Evolutionary conservation across 345 rosid genomes (phyloP).

Genomic region (Aquilaria yunnanensis): DNA sequence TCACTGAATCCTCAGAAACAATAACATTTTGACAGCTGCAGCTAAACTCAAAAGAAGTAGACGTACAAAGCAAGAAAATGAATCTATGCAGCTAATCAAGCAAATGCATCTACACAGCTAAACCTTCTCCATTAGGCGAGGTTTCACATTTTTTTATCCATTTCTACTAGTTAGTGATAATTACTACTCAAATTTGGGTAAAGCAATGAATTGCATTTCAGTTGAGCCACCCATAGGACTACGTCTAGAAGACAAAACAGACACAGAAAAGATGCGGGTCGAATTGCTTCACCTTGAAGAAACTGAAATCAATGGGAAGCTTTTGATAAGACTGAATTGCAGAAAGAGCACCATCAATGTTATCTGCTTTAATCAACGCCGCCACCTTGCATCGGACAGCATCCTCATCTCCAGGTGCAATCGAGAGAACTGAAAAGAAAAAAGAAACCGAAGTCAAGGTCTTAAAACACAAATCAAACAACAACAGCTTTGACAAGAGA

Average conservation of each 20-base stretch:
- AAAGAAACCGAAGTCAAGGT: background rate
- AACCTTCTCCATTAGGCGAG: too few relatives aligned
- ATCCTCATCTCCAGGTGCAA: constrained; percentile 75
- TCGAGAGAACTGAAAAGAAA: constrained; percentile 48
- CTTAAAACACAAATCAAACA: background rate
- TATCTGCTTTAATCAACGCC: constrained; percentile 65
- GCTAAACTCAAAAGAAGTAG: too few relatives aligned
- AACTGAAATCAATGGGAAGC: constrained; percentile 47
- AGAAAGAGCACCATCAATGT: constrained; percentile 62
- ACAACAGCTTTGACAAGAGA: background rate
- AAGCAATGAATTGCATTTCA: too few relatives aligned
- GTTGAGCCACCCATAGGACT: background rate
- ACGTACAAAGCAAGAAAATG: too few relatives aligned
- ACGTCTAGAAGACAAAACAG: background rate
- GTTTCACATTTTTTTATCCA: too few relatives aligned
- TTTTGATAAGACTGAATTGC: constrained; percentile 41
- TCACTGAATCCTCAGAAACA: too few relatives aligned
- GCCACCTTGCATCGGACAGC: constrained; percentile 84
- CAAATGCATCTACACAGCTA: too few relatives aligned
- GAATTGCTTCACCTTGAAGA: constrained; percentile 44
- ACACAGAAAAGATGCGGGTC: background rate
- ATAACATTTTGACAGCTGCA: too few relatives aligned
- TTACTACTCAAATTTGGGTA: too few relatives aligned
- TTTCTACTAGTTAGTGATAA: too few relatives aligned
- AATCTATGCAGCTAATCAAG: too few relatives aligned